A percentile compares a stretch with the other conserved stretches of the same genome.
Conservation (phyloP, 2,329 filamentous ascomycete species). For the Sarocladium kiliense region DNA sequence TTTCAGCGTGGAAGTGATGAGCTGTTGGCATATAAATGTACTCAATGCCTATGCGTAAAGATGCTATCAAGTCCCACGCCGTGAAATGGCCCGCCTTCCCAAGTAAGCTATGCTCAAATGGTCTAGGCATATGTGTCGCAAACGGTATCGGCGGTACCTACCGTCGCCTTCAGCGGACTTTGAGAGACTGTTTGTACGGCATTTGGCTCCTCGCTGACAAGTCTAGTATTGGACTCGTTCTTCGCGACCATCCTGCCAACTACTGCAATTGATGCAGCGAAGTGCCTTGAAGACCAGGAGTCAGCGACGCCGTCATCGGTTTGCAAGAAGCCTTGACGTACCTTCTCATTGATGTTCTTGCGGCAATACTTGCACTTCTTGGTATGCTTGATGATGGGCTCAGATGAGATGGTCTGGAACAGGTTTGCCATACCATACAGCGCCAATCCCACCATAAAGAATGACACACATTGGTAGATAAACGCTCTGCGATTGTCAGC, state of each 20-base stretch:
- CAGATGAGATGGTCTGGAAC: conserved; percentile 56
- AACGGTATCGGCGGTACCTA: too few relatives aligned
- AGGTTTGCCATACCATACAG: conserved; percentile 59
- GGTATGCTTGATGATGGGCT: conserved; percentile 66
- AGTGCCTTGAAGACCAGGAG: conserved; percentile 25
- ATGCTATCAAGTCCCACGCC: too few relatives aligned
- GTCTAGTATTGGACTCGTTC: conserved; percentile 22
- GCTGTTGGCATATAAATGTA: too few relatives aligned
- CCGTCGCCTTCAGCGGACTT: too few relatives aligned
- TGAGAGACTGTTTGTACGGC: too few relatives aligned
- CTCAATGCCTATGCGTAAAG: too few relatives aligned
- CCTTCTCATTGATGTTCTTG: conserved; percentile 59
- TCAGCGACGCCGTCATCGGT: conserved; percentile 10
- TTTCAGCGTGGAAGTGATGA: too few relatives aligned
- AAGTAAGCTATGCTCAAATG: too few relatives aligned
- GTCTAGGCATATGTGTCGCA: too few relatives aligned
- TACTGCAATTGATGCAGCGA: conserved; percentile 45
- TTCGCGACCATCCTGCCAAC: conserved; percentile 47
- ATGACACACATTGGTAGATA: conserved; percentile 59
- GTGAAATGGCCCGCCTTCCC: too few relatives aligned
- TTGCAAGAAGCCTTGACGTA: conserved; percentile 22
- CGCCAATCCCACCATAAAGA: conserved; percentile 58
- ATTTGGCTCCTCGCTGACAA: too few relatives aligned
- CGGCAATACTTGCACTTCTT: conserved; percentile 65
- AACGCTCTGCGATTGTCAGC: conserved; percentile 41